These are phyloP conservation scores for Sungouiella blattae DNA, from an alignment of 805 yeast genomes.

Conservation along the genomic window DNA sequence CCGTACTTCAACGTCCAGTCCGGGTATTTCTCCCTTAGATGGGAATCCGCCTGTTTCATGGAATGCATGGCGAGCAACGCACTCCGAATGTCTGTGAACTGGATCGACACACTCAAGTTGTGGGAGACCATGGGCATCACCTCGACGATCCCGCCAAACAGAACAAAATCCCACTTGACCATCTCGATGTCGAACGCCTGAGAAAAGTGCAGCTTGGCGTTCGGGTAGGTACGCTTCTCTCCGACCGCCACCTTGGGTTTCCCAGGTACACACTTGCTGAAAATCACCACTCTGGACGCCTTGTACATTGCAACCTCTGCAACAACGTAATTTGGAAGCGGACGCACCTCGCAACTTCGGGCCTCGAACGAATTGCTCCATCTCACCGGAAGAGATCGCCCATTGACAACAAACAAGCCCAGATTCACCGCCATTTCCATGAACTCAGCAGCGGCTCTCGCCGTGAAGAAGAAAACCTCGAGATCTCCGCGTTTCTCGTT, in stretches of 20 bases:
- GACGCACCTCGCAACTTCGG: not conserved
- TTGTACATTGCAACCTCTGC: conserved; percentile 38
- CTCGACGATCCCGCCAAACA: conserved; percentile 60
- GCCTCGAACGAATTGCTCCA: conserved; percentile 36
- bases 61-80: conserved; percentile 54
- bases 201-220: conserved; percentile 40
- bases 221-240: conserved; percentile 35
- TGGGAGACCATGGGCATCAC: conserved; percentile 65
- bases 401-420: conserved; percentile 59
- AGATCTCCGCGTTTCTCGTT: conserved; percentile 20
- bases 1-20: conserved; percentile 69
- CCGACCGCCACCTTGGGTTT: conserved; percentile 20
- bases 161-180: conserved; percentile 47
- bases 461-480: conserved; percentile 50
- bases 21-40: conserved; percentile 36
- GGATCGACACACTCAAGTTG: conserved; percentile 58
- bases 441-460: conserved; percentile 54
- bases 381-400: conserved; percentile 42
- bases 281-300: conserved; percentile 55
- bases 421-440: conserved; percentile 44
- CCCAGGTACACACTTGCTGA: conserved; percentile 23
- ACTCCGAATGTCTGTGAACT: conserved; percentile 53
- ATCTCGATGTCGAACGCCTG: conserved; percentile 42
- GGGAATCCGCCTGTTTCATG: conserved; percentile 8
- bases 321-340: conserved; percentile 23